A percentile compares a stretch with the other conserved stretches of the same genome.
phyloP scores from a whole-genome alignment of 2,329 filamentous ascomycete species.

The Aspergillus ochraceus region DNA sequence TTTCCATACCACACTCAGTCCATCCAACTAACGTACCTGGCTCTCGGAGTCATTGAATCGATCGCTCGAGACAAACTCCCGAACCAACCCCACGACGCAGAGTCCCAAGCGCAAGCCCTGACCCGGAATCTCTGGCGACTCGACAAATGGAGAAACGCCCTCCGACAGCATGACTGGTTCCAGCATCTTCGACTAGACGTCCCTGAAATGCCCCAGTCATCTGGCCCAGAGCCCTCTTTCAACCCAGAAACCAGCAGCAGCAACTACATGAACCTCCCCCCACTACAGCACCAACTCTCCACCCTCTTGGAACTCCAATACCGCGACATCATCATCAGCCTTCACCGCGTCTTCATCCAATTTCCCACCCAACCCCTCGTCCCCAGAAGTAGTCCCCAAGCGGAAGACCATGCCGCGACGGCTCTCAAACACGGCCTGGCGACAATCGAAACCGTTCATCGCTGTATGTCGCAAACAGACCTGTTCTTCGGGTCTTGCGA shows the following conservation, averaged over 20 bases:
- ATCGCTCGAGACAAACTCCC: not conserved
- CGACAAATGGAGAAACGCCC: not conserved
- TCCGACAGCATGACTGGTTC: not conserved
- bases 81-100: not conserved
- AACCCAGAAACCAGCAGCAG: not conserved
- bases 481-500: constrained; percentile 16
- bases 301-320: constrained; percentile 17
- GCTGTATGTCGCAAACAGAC: constrained; percentile 11
- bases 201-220: not conserved
- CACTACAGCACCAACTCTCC: constrained; percentile 6
- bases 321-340: constrained; percentile 16
- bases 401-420: constrained; percentile 15
- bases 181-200: not conserved
- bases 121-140: not conserved
- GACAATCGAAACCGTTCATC: constrained; percentile 11
- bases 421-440: constrained; percentile 19
- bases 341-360: constrained; percentile 19
- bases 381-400: constrained; percentile 9
- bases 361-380: constrained; percentile 12
- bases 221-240: not conserved
- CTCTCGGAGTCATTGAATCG: not conserved
- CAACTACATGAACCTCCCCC: constrained; percentile 3
- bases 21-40: not conserved
- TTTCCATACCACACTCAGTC: not conserved
- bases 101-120: not conserved